These are phyloP conservation scores for Botrytis fragariae DNA, from an alignment of 2,329 filamentous ascomycete species.

Conservation along the genomic window DNA sequence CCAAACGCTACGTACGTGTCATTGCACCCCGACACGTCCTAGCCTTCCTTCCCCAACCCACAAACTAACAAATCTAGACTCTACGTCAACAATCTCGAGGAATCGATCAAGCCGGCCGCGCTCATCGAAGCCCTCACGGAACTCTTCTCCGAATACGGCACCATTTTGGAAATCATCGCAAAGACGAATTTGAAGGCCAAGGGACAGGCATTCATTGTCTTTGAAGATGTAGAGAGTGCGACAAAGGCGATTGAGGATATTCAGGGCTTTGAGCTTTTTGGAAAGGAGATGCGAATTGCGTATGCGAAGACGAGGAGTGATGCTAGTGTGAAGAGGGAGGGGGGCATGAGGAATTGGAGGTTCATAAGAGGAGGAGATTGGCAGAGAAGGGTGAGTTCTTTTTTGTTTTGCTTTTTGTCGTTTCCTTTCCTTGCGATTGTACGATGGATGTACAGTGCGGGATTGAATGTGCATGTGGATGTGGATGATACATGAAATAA, in stretches of 20 bases:
- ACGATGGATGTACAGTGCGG: not conserved
- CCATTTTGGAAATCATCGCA: constrained; percentile 77
- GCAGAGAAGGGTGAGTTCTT: constrained; percentile 77
- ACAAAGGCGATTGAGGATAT: constrained; percentile 80
- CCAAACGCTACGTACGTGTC: constrained; percentile 69
- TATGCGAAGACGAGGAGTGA: constrained; percentile 83
- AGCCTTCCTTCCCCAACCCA: constrained; percentile 14
- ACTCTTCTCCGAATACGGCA: constrained; percentile 87
- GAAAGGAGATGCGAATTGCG: constrained; percentile 82
- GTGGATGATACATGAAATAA: not conserved
- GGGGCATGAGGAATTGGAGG: constrained; percentile 78
- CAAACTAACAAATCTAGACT: constrained; percentile 47
- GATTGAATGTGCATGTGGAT: not conserved
- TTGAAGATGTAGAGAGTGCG: constrained; percentile 77
- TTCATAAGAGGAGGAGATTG: constrained; percentile 77
- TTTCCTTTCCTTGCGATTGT: not conserved
- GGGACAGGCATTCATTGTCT: constrained; percentile 94
- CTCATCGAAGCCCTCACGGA: constrained; percentile 70
- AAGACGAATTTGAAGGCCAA: constrained; percentile 90
- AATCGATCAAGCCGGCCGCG: constrained; percentile 78
- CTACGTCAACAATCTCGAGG: constrained; percentile 82
- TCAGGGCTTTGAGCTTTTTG: constrained; percentile 89
- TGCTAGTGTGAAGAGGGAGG: constrained; percentile 73
- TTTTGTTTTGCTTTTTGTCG: not conserved
- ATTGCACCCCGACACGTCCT: constrained; percentile 66